Base-by-base conservation (phyloP, 495 filamentous ascomycete species). In the Talaromyces adpressus region DNA sequence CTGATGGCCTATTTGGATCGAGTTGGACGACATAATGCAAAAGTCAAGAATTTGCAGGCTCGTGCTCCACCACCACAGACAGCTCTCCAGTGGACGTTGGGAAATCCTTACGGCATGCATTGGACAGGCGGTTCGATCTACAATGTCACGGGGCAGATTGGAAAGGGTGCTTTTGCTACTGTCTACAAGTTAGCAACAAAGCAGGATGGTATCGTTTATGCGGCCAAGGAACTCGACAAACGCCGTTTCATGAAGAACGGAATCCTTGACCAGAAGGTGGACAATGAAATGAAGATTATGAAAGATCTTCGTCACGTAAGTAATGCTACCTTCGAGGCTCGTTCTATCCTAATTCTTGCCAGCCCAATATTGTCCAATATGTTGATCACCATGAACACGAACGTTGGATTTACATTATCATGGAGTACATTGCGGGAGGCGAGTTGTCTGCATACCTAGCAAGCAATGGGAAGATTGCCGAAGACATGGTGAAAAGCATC, bases 271-370 rank as follows among this genome's bases (percentile, higher is more conserved):
- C 85, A 89, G 67, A 93, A 92, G 71, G 87, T 98, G 2, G 89
- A 95, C 66, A 96, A 93, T 66, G 94, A 98, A 74, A 92, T 98
- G 85, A 88, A 85, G 47, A 97, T 98, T 63, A 96, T 98, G 87
- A 84, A 88, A 67, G 82, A 77, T 34, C 77, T 98, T 23, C 78
- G 85, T 59, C 94, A 98, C 77, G 91, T 93, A 77, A 84, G 89
- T 59, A 65, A 49, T 68, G 14, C 64, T 12, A 7, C 45, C 0
- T 22, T 59, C 6, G 9, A 18, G 41, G 45, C 16, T 7, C 8
- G 8, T 45, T 1, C 20, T 39, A 53, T 7, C 25, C 34, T 52
- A 16, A 27, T 56, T 29, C 34, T 72, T 74, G 32, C 62, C 72
- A 94, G 90, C 84, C 87, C 3, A 94, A 98, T 67, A 93, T 98